phyloP scores from a whole-genome alignment of 352 stramenopile species.

The Phytophthora sansomeana region DNA sequence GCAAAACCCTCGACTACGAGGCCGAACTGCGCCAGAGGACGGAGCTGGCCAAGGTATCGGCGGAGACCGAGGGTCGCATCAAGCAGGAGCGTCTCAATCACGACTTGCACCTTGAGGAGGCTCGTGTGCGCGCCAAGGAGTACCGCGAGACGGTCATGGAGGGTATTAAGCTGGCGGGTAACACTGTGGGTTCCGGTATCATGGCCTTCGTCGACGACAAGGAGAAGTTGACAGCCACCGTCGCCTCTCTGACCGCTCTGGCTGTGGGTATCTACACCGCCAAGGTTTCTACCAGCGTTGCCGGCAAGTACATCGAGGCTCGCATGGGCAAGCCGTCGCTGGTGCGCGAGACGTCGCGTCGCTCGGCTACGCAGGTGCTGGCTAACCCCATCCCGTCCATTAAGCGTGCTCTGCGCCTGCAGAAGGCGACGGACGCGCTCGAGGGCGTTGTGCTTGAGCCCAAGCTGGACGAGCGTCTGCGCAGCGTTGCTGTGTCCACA shows the following conservation, averaged over 20 bases:
- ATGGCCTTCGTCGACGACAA: conserved; percentile 95
- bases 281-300: conserved; percentile 92
- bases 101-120: conserved; percentile 97
- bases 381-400: conserved; percentile 87
- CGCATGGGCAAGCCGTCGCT: conserved; percentile 97
- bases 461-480: conserved; percentile 94
- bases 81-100: conserved; percentile 98
- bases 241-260: conserved; percentile 93
- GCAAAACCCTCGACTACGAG: conserved; percentile 98
- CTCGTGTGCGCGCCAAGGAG: conserved; percentile 92
- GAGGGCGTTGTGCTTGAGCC: conserved; percentile 96
- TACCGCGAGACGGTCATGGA: conserved; percentile 96
- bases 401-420: conserved; percentile 91
- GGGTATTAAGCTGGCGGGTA: conserved; percentile 94
- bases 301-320: conserved; percentile 96
- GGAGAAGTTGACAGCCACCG: conserved; percentile 96
- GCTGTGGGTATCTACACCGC: conserved; percentile 97
- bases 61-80: conserved; percentile 96
- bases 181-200: conserved; percentile 94
- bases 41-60: conserved; percentile 95
- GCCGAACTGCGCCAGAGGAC: conserved; percentile 94
- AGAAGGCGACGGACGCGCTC: conserved; percentile 93
- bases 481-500: conserved; percentile 96
- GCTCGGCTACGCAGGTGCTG: conserved; percentile 84
- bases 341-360: conserved; percentile 97